Conservation (phyloP, 2,329 filamentous ascomycete genomes). For the Cercospora nicotianae region DNA sequence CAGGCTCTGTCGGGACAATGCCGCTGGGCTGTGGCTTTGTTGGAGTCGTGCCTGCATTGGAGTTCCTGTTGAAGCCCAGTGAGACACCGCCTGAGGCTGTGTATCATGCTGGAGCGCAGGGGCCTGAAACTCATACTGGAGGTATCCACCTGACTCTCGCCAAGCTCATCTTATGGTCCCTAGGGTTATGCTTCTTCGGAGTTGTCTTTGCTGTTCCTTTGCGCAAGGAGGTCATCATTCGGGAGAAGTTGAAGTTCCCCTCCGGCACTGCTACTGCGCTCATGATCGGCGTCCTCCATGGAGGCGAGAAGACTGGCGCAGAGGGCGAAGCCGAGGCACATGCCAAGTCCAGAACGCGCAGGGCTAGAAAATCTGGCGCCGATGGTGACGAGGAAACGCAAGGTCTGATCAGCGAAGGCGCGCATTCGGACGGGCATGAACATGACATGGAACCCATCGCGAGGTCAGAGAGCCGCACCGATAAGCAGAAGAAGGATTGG, state of each 20-base stretch:
- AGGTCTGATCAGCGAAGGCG: slow-evolving; percentile 36
- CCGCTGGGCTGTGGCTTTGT: slow-evolving; percentile 94
- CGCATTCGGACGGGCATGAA: slow-evolving; percentile 14
- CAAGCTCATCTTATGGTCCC: slow-evolving; percentile 83
- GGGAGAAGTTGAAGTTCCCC: slow-evolving; percentile 89
- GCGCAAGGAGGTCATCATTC: slow-evolving; percentile 85
- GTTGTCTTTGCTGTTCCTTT: slow-evolving; percentile 94
- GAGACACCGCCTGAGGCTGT: slow-evolving; percentile 53
- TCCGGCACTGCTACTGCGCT: slow-evolving; percentile 94
- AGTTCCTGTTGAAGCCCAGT: slow-evolving; percentile 74
- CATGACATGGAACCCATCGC: slow-evolving; percentile 29
- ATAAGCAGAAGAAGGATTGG: slow-evolving; percentile 53
- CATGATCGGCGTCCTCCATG: slow-evolving; percentile 87
- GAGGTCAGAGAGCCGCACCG: slow-evolving; percentile 20
- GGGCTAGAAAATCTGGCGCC: slow-evolving; percentile 16
- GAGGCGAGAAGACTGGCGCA: slow-evolving; percentile 46
- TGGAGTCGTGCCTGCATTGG: slow-evolving; percentile 88
- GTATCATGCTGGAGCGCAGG: slow-evolving; percentile 1
- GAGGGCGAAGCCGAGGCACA: slow-evolving; percentile 43
- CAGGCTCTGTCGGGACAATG: slow-evolving; percentile 94
- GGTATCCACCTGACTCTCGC: slow-evolving; percentile 53
- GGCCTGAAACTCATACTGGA: slow-evolving; percentile 6
- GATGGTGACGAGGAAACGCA: slow-evolving; percentile 38
- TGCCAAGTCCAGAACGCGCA: slow-evolving; percentile 16
- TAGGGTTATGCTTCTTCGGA: slow-evolving; percentile 94